Conservation (phyloP, 768 basidiomycete genomes). For the Mycena amicta region DNA sequence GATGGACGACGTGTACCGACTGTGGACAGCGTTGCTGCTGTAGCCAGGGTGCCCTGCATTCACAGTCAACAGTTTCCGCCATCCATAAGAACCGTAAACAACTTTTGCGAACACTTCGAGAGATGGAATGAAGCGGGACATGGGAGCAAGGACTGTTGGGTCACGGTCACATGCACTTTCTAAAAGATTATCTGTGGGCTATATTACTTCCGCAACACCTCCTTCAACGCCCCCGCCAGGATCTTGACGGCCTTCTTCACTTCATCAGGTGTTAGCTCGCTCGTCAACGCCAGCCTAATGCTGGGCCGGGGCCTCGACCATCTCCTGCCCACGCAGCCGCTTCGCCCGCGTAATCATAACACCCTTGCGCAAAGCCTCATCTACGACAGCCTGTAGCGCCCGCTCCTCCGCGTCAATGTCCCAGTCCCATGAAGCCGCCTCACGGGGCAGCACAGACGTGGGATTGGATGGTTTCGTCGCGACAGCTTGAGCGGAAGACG, state of each 20-base stretch:
- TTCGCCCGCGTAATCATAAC: conserved; percentile 87
- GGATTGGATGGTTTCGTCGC: conserved; percentile 52
- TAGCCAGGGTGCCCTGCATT: conserved; percentile 53
- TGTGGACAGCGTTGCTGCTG: conserved; percentile 58
- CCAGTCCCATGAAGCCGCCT: conserved; percentile 51
- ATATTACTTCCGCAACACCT: conserved; percentile 67
- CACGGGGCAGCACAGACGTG: conserved; percentile 46
- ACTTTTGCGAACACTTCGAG: conserved; percentile 54
- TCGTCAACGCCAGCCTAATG: conserved; percentile 79
- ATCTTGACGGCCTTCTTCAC: conserved; percentile 83
- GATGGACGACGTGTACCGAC: conserved; percentile 43
- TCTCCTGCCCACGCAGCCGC: conserved; percentile 82
- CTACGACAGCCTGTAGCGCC: conserved; percentile 89
- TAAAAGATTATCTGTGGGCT: too few species aligned
- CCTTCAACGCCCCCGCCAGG: conserved; percentile 72
- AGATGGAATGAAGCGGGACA: conserved; percentile 39
- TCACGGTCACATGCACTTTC: background rate
- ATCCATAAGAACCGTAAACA: too few species aligned
- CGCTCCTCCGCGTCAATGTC: conserved; percentile 74
- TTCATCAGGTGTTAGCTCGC: conserved; percentile 85
- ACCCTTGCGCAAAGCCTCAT: conserved; percentile 78
- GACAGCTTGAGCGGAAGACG: conserved; percentile 26
- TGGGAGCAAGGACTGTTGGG: background rate
- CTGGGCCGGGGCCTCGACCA: conserved; percentile 79
- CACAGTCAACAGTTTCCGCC: too few species aligned